A percentile compares a stretch with the other conserved stretches of the same genome.
Evolutionary conservation across 2,329 filamentous ascomycete genomes (phyloP).

Genomic region (Colletotrichum shisoi): DNA sequence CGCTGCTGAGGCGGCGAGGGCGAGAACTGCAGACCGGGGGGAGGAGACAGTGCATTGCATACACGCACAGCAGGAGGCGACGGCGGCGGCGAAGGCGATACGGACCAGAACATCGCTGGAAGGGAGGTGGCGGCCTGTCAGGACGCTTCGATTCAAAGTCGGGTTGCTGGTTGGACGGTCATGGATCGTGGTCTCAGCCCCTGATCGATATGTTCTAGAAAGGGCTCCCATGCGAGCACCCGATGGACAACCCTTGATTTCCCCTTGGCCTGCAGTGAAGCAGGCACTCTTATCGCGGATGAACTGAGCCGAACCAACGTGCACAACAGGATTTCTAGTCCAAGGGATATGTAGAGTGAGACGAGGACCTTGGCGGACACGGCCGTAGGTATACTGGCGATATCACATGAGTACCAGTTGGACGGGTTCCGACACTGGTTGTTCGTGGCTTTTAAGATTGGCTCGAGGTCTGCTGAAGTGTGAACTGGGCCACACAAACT

Average conservation of each 20-base stretch:
- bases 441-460: neutral
- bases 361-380: neutral
- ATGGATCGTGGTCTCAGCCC: neutral
- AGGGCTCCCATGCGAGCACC: neutral
- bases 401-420: slow-evolving; percentile 16
- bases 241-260: neutral
- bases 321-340: neutral
- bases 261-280: neutral
- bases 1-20: neutral
- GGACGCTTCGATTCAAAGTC: neutral
- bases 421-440: neutral
- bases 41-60: slow-evolving; percentile 1
- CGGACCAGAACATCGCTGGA: neutral
- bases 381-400: neutral
- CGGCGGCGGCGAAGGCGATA: neutral
- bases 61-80: neutral
- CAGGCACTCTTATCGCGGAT: slow-evolving; percentile 2
- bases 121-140: neutral
- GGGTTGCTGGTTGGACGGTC: neutral
- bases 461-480: too few species aligned
- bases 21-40: neutral
- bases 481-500: neutral
- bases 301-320: neutral
- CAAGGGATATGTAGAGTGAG: neutral
- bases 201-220: slow-evolving; percentile 3